phyloP scores from a whole-genome alignment of 192 early-diverging fungal species.

The Coemansia sp. region DNA sequence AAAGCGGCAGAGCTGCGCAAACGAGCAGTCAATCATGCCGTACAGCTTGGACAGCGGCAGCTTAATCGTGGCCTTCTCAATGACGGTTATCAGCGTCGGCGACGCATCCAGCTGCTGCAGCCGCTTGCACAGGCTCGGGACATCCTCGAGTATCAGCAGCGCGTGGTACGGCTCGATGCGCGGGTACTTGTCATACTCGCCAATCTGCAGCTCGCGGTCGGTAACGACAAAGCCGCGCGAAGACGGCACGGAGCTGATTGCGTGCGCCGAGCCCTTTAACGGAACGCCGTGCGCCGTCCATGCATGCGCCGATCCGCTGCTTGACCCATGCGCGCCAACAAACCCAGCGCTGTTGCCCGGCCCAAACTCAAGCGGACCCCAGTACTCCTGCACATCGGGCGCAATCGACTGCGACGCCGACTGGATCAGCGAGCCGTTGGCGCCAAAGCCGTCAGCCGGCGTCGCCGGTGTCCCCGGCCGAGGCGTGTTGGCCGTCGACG shows the following conservation, averaged over 20 bases:
- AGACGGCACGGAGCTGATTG: slow-evolving; percentile 5
- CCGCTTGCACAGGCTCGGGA: slow-evolving; percentile 72
- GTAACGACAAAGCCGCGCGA: slow-evolving; percentile 29
- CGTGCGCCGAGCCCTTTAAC: slow-evolving; percentile 26
- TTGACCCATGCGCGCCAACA: neutral
- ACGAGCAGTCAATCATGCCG: slow-evolving; percentile 83
- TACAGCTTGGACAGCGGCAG: slow-evolving; percentile 72
- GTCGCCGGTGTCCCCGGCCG: slow-evolving; percentile 35
- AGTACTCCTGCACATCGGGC: slow-evolving; percentile 33
- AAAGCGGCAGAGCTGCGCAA: slow-evolving; percentile 85
- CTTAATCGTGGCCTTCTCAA: slow-evolving; percentile 56
- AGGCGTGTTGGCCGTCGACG: slow-evolving; percentile 35
- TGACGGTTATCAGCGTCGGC: slow-evolving; percentile 69
- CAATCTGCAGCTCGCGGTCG: slow-evolving; percentile 61
- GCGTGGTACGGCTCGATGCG: slow-evolving; percentile 85
- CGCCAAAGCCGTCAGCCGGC: slow-evolving; percentile 19
- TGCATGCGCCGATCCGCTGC: neutral
- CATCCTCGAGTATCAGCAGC: slow-evolving; percentile 77
- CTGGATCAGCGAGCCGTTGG: neutral
- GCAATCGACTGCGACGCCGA: slow-evolving; percentile 19
- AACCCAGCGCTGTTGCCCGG: slow-evolving; percentile 20
- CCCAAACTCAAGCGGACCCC: slow-evolving; percentile 26
- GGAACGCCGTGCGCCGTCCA: slow-evolving; percentile 12
- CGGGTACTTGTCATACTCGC: slow-evolving; percentile 54
- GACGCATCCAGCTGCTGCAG: slow-evolving; percentile 81